Conservation (phyloP, 257 asterid species). For the Solanum paucissectum region DNA sequence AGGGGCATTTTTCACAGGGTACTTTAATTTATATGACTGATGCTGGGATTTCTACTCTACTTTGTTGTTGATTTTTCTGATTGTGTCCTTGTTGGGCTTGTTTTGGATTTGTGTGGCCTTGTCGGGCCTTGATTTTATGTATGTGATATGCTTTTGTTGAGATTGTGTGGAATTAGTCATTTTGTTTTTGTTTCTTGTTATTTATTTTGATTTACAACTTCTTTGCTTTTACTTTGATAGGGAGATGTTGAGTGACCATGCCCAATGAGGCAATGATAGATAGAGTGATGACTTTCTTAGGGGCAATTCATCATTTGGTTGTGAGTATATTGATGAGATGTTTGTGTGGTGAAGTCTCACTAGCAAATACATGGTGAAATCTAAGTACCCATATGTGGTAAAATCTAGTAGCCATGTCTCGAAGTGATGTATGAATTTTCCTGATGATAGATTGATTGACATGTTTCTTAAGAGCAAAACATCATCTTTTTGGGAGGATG, state of each 20-base stretch:
- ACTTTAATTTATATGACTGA: background rate
- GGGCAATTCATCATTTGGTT: background rate
- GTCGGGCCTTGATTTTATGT: background rate
- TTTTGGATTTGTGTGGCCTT: background rate
- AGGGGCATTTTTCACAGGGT: background rate
- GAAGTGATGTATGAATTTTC: too few relatives aligned
- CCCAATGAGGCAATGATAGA: background rate
- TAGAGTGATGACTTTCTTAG: background rate
- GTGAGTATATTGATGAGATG: background rate
- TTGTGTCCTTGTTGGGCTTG: background rate
- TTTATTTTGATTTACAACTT: background rate
- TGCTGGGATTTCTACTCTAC: background rate
- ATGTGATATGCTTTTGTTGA: background rate
- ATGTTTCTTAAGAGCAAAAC: background rate
- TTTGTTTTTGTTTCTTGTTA: background rate
- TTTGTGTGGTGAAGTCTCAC: background rate
- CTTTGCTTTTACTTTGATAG: background rate
- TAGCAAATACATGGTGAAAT: background rate
- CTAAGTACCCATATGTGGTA: too few relatives aligned
- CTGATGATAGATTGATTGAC: background rate
- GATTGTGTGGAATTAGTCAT: background rate
- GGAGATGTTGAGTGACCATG: background rate
- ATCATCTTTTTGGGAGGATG: background rate
- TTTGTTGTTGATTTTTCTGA: background rate
- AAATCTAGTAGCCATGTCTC: background rate